phyloP scores from a whole-genome alignment of 2,329 filamentous ascomycete species.

The Trichoderma polysporum region DNA sequence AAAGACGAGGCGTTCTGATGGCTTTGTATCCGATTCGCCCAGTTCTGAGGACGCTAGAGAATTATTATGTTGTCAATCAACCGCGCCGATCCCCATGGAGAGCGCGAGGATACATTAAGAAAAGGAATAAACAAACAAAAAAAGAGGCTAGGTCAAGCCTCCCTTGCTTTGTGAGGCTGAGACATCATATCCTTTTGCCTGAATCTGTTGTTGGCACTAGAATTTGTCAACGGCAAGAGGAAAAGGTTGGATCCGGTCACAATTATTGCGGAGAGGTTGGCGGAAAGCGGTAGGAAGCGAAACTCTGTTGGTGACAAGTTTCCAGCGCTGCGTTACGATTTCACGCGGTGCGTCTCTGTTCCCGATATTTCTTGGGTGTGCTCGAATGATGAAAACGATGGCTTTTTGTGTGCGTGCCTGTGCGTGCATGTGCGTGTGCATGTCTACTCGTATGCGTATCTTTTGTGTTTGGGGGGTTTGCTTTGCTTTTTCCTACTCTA shows the following conservation, averaged over 20 bases:
- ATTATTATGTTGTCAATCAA: not conserved
- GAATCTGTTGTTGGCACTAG: not conserved
- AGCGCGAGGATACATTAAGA: not conserved
- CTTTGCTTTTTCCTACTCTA: not conserved
- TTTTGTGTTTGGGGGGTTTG: not conserved
- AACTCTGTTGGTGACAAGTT: not conserved
- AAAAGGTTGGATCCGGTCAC: not conserved
- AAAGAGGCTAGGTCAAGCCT: not conserved
- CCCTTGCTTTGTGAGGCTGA: not conserved
- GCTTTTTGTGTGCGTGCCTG: not conserved
- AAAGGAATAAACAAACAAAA: not conserved
- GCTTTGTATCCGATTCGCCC: constrained; percentile 5
- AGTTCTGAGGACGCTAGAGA: not conserved
- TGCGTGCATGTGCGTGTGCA: not conserved
- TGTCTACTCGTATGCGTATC: not conserved
- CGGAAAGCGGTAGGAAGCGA: not conserved
- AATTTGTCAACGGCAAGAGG: not conserved
- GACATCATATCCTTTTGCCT: not conserved
- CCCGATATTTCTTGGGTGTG: not conserved
- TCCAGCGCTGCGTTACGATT: not conserved
- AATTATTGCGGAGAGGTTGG: not conserved
- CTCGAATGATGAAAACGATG: not conserved
- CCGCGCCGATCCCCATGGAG: not conserved
- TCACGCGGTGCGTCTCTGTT: not conserved
- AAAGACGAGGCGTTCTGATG: not conserved